Percentiles rank a stretch among this genome's conserved stretches.
Evolutionary conservation across 2,329 filamentous ascomycete genomes (phyloP).

Genomic region (Colletotrichum sp.): DNA sequence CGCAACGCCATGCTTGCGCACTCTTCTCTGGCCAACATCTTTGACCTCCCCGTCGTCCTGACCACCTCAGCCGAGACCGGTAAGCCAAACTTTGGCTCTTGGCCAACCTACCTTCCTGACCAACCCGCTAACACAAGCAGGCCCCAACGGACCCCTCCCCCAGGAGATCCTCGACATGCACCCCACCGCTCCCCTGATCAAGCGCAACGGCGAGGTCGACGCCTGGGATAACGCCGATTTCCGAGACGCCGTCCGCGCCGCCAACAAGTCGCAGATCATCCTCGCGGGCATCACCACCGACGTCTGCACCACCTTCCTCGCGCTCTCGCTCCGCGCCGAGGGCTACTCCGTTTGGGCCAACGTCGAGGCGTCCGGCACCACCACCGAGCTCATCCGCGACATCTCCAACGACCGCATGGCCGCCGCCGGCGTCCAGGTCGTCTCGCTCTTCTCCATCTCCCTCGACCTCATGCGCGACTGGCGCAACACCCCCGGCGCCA

Average conservation of each 20-base stretch:
- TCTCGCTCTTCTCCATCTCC: conserved; percentile 67
- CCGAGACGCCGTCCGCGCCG: conserved; percentile 66
- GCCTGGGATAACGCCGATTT: conserved; percentile 80
- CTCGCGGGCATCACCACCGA: conserved; percentile 76
- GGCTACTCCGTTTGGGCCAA: conserved; percentile 79
- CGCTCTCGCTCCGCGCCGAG: conserved; percentile 72
- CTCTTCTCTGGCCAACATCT: conserved; percentile 68
- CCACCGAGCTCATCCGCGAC: conserved; percentile 63
- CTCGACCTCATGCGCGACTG: conserved; percentile 76
- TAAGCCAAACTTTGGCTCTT: conserved; percentile 16
- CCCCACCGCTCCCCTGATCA: conserved; percentile 69
- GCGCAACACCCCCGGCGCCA: conserved; percentile 58
- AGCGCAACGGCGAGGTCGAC: conserved; percentile 74
- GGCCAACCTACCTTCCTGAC: fast-evolving
- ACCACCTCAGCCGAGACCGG: conserved; percentile 70
- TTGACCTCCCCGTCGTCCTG: conserved; percentile 72
- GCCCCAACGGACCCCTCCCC: conserved; percentile 74
- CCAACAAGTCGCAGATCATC: conserved; percentile 73
- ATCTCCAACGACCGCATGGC: conserved; percentile 72
- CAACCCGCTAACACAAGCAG: conserved; percentile 31
- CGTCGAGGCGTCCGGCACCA: conserved; percentile 73
- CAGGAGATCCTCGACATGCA: conserved; percentile 73
- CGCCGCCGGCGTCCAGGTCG: conserved; percentile 67
- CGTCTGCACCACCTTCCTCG: conserved; percentile 77
- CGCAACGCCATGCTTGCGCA: conserved; percentile 72